A percentile compares a stretch with the other conserved stretches of the same genome.
phyloP scores from a whole-genome alignment of 2,329 filamentous ascomycete genomes.

The Cladorrhinum sp. region DNA sequence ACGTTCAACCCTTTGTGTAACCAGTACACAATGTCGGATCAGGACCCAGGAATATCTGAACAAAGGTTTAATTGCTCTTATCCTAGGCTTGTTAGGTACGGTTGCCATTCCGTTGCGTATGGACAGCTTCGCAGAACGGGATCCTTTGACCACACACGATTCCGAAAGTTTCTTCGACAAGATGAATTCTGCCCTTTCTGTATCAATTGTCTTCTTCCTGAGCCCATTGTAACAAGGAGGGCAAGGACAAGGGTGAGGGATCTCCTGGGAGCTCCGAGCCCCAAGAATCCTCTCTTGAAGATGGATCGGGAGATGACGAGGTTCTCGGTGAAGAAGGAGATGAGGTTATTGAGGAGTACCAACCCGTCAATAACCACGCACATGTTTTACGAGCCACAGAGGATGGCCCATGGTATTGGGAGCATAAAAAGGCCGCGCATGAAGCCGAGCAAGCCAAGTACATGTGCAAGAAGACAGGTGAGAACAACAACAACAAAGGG shows the following conservation, averaged over 20 bases:
- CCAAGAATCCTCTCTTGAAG: not conserved
- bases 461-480: too few relatives aligned
- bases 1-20: not conserved
- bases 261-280: not conserved
- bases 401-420: not conserved
- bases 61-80: not conserved
- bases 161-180: not conserved
- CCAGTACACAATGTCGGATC: not conserved
- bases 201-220: not conserved
- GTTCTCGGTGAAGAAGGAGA: not conserved
- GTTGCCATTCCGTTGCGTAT: not conserved
- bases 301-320: not conserved
- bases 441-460: not conserved
- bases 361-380: not conserved
- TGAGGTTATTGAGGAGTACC: not conserved
- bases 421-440: not conserved
- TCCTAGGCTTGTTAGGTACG: not conserved
- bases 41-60: not conserved
- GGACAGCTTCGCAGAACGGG: not conserved
- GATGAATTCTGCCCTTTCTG: not conserved
- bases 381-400: not conserved
- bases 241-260: not conserved
- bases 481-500: not conserved
- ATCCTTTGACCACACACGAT: not conserved
- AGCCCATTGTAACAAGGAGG: not conserved